These are phyloP conservation scores for Exsudoporus frostii DNA, from an alignment of 768 basidiomycete species.

Conservation along the genomic window DNA sequence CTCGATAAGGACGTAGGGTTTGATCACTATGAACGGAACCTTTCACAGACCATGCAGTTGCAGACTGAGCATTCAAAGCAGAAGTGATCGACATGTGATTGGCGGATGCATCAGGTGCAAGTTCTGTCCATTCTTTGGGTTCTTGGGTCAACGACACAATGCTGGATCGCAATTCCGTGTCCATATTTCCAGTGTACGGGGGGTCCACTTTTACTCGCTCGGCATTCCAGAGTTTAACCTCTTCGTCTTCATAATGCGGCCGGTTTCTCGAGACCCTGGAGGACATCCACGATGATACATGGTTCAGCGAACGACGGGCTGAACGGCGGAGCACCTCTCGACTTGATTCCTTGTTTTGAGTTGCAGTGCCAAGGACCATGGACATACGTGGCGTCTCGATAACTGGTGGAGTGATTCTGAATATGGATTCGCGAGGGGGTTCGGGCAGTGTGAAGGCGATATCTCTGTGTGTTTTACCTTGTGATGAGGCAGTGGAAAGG, in stretches of 20 bases:
- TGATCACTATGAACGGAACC: constrained; percentile 4
- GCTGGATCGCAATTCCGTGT: neutral
- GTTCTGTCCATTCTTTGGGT: constrained; percentile 5
- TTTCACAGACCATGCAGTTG: constrained; percentile 3
- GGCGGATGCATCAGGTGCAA: constrained; percentile 3
- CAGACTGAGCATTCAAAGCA: constrained; percentile 8
- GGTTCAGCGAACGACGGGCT: constrained; percentile 22
- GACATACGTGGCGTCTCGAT: constrained; percentile 29
- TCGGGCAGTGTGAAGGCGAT: constrained; percentile 20
- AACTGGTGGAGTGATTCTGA: constrained; percentile 20
- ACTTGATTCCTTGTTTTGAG: constrained; percentile 5
- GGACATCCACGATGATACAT: constrained; percentile 41
- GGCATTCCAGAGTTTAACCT: constrained; percentile 33
- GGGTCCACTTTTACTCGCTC: constrained; percentile 26
- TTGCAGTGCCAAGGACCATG: constrained; percentile 4
- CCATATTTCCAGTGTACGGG: neutral
- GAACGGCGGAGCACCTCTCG: constrained; percentile 15
- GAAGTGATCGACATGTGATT: constrained; percentile 3
- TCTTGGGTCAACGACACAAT: constrained; percentile 4
- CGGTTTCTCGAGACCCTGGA: constrained; percentile 27
- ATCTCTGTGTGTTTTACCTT: neutral
- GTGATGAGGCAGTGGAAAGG: neutral
- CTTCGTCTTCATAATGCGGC: constrained; percentile 23
- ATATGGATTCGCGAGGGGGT: constrained; percentile 25
- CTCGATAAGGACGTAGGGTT: neutral